phyloP scores from a whole-genome alignment of 176 grass and related monocot species.

The Canna indica region DNA sequence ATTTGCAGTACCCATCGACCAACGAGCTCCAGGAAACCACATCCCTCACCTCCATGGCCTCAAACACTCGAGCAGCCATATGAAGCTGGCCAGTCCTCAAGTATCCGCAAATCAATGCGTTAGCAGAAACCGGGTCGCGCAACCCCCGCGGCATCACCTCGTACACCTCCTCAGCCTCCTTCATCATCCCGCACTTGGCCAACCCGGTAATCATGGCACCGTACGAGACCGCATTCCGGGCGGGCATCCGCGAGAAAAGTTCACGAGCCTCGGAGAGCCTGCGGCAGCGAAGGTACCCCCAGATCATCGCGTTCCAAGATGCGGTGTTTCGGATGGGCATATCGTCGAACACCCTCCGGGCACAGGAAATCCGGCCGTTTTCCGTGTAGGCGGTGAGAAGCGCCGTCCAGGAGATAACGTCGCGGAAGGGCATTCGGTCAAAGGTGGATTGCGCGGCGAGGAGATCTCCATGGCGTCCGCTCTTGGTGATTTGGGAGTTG shows the following conservation, averaged over 20 bases:
- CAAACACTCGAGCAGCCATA: constrained; percentile 38
- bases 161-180: constrained; percentile 35
- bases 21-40: constrained; percentile 50
- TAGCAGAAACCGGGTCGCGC: constrained; percentile 41
- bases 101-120: constrained; percentile 42
- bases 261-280: constrained; percentile 25
- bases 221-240: constrained; percentile 52
- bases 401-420: constrained; percentile 70
- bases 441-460: constrained; percentile 42
- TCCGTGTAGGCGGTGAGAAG: constrained; percentile 52
- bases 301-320: constrained; percentile 66
- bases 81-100: constrained; percentile 39
- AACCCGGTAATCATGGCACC: constrained; percentile 45
- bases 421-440: constrained; percentile 49
- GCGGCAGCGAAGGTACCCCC: constrained; percentile 28
- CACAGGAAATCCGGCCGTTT: constrained; percentile 24
- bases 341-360: constrained; percentile 50
- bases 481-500: constrained; percentile 41
- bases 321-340: constrained; percentile 44
- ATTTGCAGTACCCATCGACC: constrained; percentile 50
- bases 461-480: constrained; percentile 43
- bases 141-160: constrained; percentile 30
- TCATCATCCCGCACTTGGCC: constrained; percentile 42
- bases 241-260: constrained; percentile 38
- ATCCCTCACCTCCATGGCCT: constrained; percentile 37